Percentiles rank a stretch among this genome's conserved stretches.
Evolutionary conservation across 164 flowering plant genomes (phyloP).

Genomic region (Pachysandra terminalis): DNA sequence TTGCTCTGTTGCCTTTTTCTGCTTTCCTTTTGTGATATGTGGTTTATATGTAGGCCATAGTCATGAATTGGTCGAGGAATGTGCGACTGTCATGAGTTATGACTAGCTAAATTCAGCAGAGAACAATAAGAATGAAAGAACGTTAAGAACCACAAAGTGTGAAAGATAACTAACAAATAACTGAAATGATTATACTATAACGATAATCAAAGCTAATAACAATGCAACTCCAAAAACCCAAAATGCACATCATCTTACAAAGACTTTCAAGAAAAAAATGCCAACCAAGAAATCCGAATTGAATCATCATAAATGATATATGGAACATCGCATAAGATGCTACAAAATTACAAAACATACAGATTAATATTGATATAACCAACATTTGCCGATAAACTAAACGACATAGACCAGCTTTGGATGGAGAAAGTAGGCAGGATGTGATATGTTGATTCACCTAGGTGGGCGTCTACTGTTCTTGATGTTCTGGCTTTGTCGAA

Average conservation of each 20-base stretch:
- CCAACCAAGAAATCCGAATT: neutral
- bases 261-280: neutral
- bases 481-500: conserved; percentile 42
- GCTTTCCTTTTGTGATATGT: too few species aligned
- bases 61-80: neutral
- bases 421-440: neutral
- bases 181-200: neutral
- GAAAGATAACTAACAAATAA: neutral
- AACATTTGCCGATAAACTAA: neutral
- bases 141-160: neutral
- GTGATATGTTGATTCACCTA: neutral
- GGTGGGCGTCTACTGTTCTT: conserved; percentile 15
- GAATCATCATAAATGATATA: conserved; percentile 3
- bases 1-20: neutral
- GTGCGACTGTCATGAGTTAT: neutral
- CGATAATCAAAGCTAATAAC: neutral
- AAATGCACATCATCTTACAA: neutral
- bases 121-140: neutral
- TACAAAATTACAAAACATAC: conserved; percentile 2
- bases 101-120: neutral
- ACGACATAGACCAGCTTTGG: neutral
- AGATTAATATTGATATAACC: neutral
- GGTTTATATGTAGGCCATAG: too few species aligned
- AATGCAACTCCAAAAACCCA: conserved; percentile 9
- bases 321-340: neutral